Conservation (phyloP, 305 asterid genomes). For the Solanum hybrid region DNA sequence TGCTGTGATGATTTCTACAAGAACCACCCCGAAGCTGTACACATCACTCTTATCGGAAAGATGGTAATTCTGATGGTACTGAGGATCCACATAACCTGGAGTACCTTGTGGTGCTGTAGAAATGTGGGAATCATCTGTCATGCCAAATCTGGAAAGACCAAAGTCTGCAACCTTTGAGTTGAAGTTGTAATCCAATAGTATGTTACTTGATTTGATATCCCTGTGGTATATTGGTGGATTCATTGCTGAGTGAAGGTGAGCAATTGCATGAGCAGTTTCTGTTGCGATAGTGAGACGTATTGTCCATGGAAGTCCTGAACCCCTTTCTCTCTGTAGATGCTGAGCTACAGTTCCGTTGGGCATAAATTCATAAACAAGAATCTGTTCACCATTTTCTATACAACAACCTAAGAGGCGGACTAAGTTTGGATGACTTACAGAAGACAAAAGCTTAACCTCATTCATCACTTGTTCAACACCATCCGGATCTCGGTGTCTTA, state of each 20-base stretch:
- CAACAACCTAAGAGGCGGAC: conserved; percentile 94
- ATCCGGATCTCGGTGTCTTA: conserved; percentile 58
- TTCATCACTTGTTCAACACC: conserved; percentile 84
- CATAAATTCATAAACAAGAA: conserved; percentile 91
- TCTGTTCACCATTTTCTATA: conserved; percentile 80
- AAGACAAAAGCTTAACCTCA: conserved; percentile 86
- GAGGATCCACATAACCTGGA: conserved; percentile 94
- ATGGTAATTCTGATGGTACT: conserved; percentile 92
- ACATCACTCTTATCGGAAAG: conserved; percentile 95
- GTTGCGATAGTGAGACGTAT: conserved; percentile 82
- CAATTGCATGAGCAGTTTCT: conserved; percentile 80
- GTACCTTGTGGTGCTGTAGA: conserved; percentile 99
- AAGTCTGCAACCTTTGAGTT: conserved; percentile 89
- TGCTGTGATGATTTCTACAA: conserved; percentile 78
- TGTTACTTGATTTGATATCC: conserved; percentile 88
- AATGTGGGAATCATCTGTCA: conserved; percentile 85
- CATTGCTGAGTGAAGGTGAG: conserved; percentile 79
- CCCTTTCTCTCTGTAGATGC: conserved; percentile 73
- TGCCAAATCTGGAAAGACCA: conserved; percentile 85
- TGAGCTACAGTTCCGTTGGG: conserved; percentile 86
- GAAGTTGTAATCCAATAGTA: conserved; percentile 64
- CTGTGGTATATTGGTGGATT: conserved; percentile 91
- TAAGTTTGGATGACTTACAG: conserved; percentile 82
- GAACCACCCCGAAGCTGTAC: conserved; percentile 92
- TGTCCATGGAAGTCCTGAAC: conserved; percentile 81